These are phyloP conservation scores for Cordyceps cateniannulata DNA, from an alignment of 2,329 filamentous ascomycete species.

Conservation along the genomic window DNA sequence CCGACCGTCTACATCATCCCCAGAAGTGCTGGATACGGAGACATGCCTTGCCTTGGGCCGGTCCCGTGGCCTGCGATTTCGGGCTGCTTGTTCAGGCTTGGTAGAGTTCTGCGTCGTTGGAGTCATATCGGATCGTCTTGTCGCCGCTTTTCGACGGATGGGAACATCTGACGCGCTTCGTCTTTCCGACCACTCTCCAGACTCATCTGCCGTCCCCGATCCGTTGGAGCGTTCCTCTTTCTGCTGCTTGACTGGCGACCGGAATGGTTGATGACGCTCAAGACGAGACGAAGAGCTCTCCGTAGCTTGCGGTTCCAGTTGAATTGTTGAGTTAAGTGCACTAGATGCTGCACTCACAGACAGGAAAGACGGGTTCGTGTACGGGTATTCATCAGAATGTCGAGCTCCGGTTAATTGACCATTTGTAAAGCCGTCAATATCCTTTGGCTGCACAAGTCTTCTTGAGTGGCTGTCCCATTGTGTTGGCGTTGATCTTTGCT, in stretches of 20 bases:
- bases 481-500: slow-evolving; percentile 25
- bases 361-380: slow-evolving; percentile 36
- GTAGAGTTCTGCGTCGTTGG: slow-evolving; percentile 12
- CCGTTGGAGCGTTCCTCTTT: slow-evolving; percentile 15
- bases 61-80: slow-evolving; percentile 19
- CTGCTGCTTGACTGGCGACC: background rate
- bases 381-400: slow-evolving; percentile 34
- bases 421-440: slow-evolving; percentile 23
- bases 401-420: slow-evolving; percentile 24
- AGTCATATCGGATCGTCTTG: slow-evolving; percentile 13
- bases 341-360: slow-evolving; percentile 52
- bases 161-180: slow-evolving; percentile 2
- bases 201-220: slow-evolving; percentile 17
- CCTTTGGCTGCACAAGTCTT: slow-evolving; percentile 38
- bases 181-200: slow-evolving; percentile 6
- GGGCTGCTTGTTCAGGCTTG: slow-evolving; percentile 15
- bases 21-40: slow-evolving; percentile 17
- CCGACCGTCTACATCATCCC: slow-evolving; percentile 16
- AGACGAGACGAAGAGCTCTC: background rate
- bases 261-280: background rate
- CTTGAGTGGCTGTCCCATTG: slow-evolving; percentile 52
- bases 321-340: slow-evolving; percentile 35
- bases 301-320: background rate
- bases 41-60: slow-evolving; percentile 2
- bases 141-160: slow-evolving; percentile 16